Conservation (phyloP, 2,329 filamentous ascomycete species). For the Aureobasidium namibiae region DNA sequence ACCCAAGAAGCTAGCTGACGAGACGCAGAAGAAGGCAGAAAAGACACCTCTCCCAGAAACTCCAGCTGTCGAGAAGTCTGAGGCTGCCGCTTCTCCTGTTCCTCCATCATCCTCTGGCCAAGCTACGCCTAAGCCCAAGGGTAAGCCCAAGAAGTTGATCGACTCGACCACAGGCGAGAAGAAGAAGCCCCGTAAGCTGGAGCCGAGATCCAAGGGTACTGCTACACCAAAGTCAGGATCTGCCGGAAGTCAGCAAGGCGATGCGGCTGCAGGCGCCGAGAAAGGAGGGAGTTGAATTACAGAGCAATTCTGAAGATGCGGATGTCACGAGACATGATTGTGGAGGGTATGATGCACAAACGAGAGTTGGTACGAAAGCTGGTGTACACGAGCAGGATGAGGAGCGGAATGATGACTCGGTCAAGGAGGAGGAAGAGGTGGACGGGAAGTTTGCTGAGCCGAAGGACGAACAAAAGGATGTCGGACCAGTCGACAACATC, state of each 20-base stretch:
- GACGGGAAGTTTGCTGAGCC: neutral
- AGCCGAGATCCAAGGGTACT: neutral
- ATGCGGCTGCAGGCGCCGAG: neutral
- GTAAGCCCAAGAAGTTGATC: slow-evolving; percentile 8
- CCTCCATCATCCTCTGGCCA: neutral
- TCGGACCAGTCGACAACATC: neutral
- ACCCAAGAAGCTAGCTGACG: slow-evolving; percentile 6
- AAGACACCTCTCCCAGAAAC: neutral
- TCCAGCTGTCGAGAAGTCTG: neutral
- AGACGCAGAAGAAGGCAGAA: slow-evolving; percentile 5
- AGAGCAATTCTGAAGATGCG: neutral
- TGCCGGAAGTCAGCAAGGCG: neutral
- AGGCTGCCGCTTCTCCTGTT: neutral
- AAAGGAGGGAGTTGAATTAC: slow-evolving; percentile 10
- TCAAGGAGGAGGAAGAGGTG: neutral
- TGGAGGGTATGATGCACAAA: neutral
- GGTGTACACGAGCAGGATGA: neutral
- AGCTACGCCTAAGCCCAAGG: neutral
- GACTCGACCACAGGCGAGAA: slow-evolving; percentile 8
- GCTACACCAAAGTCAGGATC: neutral
- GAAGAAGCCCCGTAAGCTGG: slow-evolving; percentile 9
- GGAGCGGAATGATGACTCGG: neutral
- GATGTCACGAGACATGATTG: neutral
- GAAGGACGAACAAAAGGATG: neutral
- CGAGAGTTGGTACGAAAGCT: neutral